Base-by-base conservation (phyloP, 2,329 filamentous ascomycete species). In the Nemania abortiva region DNA sequence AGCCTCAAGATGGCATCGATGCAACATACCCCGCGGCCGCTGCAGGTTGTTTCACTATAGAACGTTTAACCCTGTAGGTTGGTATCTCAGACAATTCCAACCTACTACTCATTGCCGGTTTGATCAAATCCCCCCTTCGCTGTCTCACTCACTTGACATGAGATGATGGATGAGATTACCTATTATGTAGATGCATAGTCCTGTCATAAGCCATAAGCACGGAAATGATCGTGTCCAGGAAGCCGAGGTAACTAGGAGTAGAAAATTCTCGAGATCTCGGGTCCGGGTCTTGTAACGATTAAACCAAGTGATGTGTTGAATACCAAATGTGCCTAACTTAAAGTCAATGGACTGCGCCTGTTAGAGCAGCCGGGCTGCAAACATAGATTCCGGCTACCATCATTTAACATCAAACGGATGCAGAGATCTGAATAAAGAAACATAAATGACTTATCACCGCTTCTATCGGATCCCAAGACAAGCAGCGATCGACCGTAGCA, bases 1-100 rank as follows among this genome's bases (percentile, higher is more conserved):
- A 55, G 61, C 66, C 61, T 45, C 55, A 31, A 22, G 13, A 49
- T 68, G 50, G 20, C 66, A 49, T 60, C 15, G 45, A 60, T 68
- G 65, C 47, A 45, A 65, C 65, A 56, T 65, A 29, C 61, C 60
- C 54, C 60, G n/a, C 15, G 22, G 49, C 22, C 20, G 22, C 20
- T 55, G 22, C 37, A 49, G 22, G 31, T 52, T 52, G 42, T 42
- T 27, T 27, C 10, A 42, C 29, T 13, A 29, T 52, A 49, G 54
- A 47, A 63, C 49, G 53, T 24, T 54, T 22, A 24, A 45, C 58
- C 47, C 63, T 42, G 31, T 13, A 24, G 50, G 49, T 53, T 54
- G 29, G 22, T 34, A 39, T 54, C 20, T 42, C 13, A 42, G 39
- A 42, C 39, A 6, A 2, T 1, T 42, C 39, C 11, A 11, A 42